These are phyloP conservation scores for Pyronema domesticum DNA, from an alignment of 495 filamentous ascomycete species.

Conservation along the genomic window DNA sequence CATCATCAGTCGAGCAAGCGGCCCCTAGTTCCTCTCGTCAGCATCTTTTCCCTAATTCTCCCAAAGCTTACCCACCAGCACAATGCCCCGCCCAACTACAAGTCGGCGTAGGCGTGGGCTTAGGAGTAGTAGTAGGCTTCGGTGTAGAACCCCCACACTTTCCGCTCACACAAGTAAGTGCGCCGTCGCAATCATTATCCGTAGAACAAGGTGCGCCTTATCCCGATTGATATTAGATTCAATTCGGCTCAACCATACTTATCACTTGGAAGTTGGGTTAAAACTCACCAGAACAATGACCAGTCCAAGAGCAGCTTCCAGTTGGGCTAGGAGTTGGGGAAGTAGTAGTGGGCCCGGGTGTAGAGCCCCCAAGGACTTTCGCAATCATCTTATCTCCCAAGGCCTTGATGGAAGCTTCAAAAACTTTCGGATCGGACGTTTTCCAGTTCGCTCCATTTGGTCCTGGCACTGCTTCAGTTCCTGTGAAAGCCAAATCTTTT, in stretches of 20 bases:
- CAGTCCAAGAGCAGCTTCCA: too few relatives aligned
- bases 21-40: too few relatives aligned
- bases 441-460: constrained; percentile 32
- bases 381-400: constrained; percentile 28
- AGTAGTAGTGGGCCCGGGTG: not conserved
- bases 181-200: not conserved
- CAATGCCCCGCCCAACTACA: too few relatives aligned
- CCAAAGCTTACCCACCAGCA: too few relatives aligned
- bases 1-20: too few relatives aligned
- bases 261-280: not conserved
- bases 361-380: not conserved
- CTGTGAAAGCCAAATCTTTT: constrained; percentile 33
- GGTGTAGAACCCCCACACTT: not conserved
- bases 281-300: too few relatives aligned
- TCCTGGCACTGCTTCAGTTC: constrained; percentile 34
- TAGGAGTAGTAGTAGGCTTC: too few relatives aligned
- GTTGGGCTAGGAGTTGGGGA: not conserved
- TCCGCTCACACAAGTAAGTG: not conserved
- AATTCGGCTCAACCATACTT: not conserved
- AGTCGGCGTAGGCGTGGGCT: too few relatives aligned
- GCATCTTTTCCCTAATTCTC: too few relatives aligned
- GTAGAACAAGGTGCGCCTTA: not conserved
- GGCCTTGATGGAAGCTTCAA: constrained; percentile 33
- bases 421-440: constrained; percentile 29
- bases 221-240: not conserved